Evolutionary conservation across 1,284 basidiomycete genomes (phyloP), one percentile per base, ranked within the genome.

Genomic region (Leccinum insolens): DNA sequence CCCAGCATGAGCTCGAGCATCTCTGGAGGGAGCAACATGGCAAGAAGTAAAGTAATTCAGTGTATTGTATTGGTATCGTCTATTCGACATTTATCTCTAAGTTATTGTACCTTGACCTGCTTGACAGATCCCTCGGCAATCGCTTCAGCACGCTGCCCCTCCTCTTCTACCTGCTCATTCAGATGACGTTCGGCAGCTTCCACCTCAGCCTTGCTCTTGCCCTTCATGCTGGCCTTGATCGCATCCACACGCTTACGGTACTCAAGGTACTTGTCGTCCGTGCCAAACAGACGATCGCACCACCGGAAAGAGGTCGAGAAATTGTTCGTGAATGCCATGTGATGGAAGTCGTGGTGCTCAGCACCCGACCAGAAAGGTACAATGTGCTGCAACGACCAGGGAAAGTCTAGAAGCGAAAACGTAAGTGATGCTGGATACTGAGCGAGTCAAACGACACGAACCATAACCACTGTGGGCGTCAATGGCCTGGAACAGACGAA

Each of bases 311-410:
- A 94, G 39, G 95, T 96, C 20, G 93, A 92, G 80, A 87, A 96
- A 85, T 95, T 96, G 85, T 94, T 94, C 66, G 88, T 88, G 82
- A 94, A 94, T 2, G 92, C 90, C 93, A 95, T 94, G 82, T 96
- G 95, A 80, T 96, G 95, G 88, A 95, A 96, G 78, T 96, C 96
- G 81, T 98, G 96, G 85, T 98, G 96, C 77, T 99, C 98, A 0
- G 97, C 98, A 63, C 98, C 97, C 28, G 95, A 95, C 97, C 97
- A 99, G 88, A 99, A 95, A 4, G 97, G 97, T 37, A 99, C 69
- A 76, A 95, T 91, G 85, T 97, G 91, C 76, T 96, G 92, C 70
- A 99, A 85, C n/a, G 95, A 97, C 95, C 95, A 97, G 4, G 95
- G 95, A 87, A 98, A 98, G 81, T 98, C 93, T 93, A 58, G 2